Percentiles rank a stretch among this genome's conserved stretches.
These are phyloP conservation scores for Suillus decipiens DNA, from an alignment of 768 basidiomycete genomes.

Conservation along the genomic window DNA sequence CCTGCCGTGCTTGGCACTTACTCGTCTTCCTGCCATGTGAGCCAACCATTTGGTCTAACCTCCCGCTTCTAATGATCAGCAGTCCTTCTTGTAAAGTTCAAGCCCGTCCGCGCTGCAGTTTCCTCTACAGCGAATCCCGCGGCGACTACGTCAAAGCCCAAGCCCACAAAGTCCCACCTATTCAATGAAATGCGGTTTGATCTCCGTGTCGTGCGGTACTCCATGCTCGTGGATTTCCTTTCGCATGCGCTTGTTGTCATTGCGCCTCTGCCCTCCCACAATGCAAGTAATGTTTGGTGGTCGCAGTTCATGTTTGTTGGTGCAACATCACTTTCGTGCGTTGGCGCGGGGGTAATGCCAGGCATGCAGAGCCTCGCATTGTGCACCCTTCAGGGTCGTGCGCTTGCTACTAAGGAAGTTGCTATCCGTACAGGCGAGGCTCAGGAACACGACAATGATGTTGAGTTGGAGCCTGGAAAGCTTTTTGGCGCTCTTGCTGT, in stretches of 20 bases:
- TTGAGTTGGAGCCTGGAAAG: conserved; percentile 48
- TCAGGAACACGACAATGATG: conserved; percentile 17
- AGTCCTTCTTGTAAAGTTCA: conserved; percentile 67
- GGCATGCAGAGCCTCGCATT: conserved; percentile 74
- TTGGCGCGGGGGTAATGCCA: conserved; percentile 70
- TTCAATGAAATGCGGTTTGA: conserved; percentile 69
- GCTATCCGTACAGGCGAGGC: conserved; percentile 26
- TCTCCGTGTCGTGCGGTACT: conserved; percentile 60
- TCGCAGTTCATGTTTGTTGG: conserved; percentile 52
- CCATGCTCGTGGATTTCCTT: conserved; percentile 65
- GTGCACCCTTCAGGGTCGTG: conserved; percentile 50
- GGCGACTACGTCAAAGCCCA: conserved; percentile 44
- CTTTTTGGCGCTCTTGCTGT: conserved; percentile 75
- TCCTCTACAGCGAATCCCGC: conserved; percentile 11
- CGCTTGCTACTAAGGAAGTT: conserved; percentile 35
- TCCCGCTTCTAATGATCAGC: conserved; percentile 36
- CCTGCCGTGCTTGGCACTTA: conserved; percentile 62
- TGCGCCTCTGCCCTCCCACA: conserved; percentile 45
- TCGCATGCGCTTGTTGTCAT: conserved; percentile 65
- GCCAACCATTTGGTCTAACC: conserved; percentile 26
- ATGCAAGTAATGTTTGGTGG: conserved; percentile 21
- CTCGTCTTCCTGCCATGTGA: conserved; percentile 69
- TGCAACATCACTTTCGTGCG: conserved; percentile 61
- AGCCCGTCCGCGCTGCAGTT: conserved; percentile 37
- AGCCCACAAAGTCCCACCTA: conserved; percentile 51